Percentiles rank a stretch among this genome's conserved stretches.
Evolutionary conservation across 1,139 yeast species (phyloP).

Genomic region (Pneumocystis jirovecii): DNA sequence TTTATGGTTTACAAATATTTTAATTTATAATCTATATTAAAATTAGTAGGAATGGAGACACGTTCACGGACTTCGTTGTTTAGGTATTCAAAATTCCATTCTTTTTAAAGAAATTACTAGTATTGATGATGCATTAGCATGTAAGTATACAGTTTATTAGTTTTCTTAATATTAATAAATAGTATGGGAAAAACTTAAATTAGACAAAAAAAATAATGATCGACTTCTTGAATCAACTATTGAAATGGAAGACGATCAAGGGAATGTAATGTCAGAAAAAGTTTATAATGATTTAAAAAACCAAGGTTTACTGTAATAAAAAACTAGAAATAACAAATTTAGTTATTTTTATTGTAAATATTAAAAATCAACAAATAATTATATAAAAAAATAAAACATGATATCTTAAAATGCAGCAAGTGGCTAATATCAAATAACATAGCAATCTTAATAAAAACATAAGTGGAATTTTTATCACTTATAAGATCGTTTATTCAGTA

Average conservation of each 20-base stretch:
- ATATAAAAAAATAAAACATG: background rate
- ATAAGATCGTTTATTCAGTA: conserved; percentile 44
- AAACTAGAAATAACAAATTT: background rate
- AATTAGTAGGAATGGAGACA: conserved; percentile 39
- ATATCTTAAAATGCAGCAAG: background rate
- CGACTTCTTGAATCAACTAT: conserved; percentile 41
- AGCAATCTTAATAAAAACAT: background rate
- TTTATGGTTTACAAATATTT: conserved; percentile 27
- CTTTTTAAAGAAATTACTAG: conserved; percentile 50
- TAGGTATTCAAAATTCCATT: conserved; percentile 44
- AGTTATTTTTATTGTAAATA: background rate
- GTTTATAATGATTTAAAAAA: conserved; percentile 71
- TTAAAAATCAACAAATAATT: background rate
- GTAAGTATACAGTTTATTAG: conserved; percentile 5
- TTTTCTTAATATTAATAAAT: conserved; percentile 12
- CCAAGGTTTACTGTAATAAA: conserved; percentile 52
- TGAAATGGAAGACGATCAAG: conserved; percentile 83
- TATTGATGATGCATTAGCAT: conserved; percentile 49
- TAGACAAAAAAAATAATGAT: conserved; percentile 29
- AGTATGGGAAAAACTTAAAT: conserved; percentile 38
- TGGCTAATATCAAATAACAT: background rate
- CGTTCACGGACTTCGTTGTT: conserved; percentile 52
- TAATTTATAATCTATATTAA: background rate
- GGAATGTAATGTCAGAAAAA: conserved; percentile 75
- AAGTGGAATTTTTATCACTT: background rate